These are phyloP conservation scores for Rhododendron griersonianum DNA, from an alignment of 148 eudicot genomes.

Conservation along the genomic window DNA sequence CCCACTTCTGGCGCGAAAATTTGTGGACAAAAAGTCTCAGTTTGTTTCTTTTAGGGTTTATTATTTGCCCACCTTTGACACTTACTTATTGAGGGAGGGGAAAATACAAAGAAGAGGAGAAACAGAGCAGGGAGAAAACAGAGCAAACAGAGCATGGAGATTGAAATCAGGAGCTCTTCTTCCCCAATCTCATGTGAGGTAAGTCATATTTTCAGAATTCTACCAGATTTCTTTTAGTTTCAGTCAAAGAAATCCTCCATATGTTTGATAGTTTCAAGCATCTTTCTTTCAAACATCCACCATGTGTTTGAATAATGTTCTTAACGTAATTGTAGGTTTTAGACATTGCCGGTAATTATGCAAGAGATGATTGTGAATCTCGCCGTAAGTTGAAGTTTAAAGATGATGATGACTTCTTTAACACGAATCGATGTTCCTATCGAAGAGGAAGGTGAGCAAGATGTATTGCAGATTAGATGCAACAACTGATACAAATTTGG, in stretches of 20 bases:
- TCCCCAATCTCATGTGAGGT: not conserved
- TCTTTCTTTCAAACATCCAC: too few relatives aligned
- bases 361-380: not conserved
- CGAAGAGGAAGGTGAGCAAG: not conserved
- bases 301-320: not conserved
- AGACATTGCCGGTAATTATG: not conserved
- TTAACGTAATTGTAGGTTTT: not conserved
- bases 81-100: too few relatives aligned
- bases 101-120: too few relatives aligned
- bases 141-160: not conserved
- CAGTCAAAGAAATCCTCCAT: too few relatives aligned
- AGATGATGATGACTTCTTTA: not conserved
- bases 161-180: not conserved
- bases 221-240: too few relatives aligned
- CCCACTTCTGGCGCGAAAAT: too few relatives aligned
- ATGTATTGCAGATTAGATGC: not conserved
- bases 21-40: too few relatives aligned
- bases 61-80: too few relatives aligned
- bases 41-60: too few relatives aligned
- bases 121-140: too few relatives aligned
- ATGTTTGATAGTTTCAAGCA: too few relatives aligned
- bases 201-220: not conserved
- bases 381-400: not conserved
- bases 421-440: not conserved
- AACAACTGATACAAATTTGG: too few relatives aligned